phyloP scores from a whole-genome alignment of 2,329 filamentous ascomycete species.

The Apiospora kogelbergensis region DNA sequence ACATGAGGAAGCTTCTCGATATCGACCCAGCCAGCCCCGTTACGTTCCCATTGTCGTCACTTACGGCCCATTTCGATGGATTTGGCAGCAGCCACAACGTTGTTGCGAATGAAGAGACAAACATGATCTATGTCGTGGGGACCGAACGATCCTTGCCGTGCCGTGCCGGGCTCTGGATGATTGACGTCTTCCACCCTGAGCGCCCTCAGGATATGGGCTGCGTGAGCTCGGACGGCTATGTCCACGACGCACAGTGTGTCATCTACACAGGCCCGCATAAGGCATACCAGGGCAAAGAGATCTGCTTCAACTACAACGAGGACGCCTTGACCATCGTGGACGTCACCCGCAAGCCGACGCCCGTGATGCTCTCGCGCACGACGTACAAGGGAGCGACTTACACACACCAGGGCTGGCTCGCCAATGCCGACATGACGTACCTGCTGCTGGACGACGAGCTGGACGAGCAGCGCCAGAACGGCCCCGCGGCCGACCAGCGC shows the following conservation, averaged over 20 bases:
- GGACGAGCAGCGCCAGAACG: constrained; percentile 42
- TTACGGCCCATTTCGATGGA: constrained; percentile 6
- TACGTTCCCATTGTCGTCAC: constrained; percentile 37
- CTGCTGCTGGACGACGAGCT: constrained; percentile 50
- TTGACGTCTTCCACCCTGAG: constrained; percentile 53
- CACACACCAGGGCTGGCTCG: constrained; percentile 54
- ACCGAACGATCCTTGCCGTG: constrained; percentile 43
- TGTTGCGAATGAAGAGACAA: constrained; percentile 44
- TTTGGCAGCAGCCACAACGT: constrained; percentile 45
- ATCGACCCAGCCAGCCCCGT: constrained; percentile 43
- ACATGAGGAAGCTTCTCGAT: constrained; percentile 57
- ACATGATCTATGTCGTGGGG: constrained; percentile 43
- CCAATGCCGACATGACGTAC: constrained; percentile 36
- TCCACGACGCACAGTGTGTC: constrained; percentile 62
- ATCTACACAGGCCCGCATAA: constrained; percentile 51
- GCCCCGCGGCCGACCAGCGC: constrained; percentile 33
- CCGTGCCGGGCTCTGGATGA: constrained; percentile 56
- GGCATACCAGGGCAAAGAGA: constrained; percentile 45
- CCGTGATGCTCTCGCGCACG: constrained; percentile 47
- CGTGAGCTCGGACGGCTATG: constrained; percentile 55
- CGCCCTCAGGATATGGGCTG: constrained; percentile 56
- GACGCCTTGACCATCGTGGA: constrained; percentile 51
- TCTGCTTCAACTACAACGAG: constrained; percentile 58
- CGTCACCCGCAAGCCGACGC: constrained; percentile 44
- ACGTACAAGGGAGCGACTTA: constrained; percentile 54